Conservation (phyloP, 495 filamentous ascomycete species). For the Podospora sp. region DNA sequence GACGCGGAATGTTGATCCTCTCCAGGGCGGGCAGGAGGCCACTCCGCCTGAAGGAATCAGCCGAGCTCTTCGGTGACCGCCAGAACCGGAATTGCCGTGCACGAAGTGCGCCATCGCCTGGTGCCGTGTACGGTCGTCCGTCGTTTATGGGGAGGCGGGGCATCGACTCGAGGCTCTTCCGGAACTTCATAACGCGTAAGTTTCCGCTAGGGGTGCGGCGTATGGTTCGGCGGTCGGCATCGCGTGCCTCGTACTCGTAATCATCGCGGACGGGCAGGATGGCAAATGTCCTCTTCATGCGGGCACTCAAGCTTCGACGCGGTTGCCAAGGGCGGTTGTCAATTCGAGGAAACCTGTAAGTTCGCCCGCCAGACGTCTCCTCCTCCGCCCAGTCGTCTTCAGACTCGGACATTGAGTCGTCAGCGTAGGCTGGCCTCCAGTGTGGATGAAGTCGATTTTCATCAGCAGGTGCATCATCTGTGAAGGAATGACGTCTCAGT, state of each 20-base stretch:
- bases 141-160: constrained; percentile 26
- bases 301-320: constrained; percentile 54
- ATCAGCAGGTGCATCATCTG: constrained; percentile 47
- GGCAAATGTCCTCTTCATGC: constrained; percentile 55
- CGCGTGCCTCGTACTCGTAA: constrained; percentile 39
- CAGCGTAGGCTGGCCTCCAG: constrained; percentile 78
- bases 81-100: constrained; percentile 29
- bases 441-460: constrained; percentile 71
- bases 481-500: constrained; percentile 39
- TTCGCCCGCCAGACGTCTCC: constrained; percentile 32
- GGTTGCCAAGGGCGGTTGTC: constrained; percentile 47
- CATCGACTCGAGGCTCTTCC: constrained; percentile 45
- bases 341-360: constrained; percentile 42
- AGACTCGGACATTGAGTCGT: constrained; percentile 57
- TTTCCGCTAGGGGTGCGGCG: constrained; percentile 53
- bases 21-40: constrained; percentile 39
- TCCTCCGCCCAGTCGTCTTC: constrained; percentile 44
- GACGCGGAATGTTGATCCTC: constrained; percentile 52
- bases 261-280: constrained; percentile 47
- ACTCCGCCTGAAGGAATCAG: constrained; percentile 5
- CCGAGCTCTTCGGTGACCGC: constrained; percentile 18
- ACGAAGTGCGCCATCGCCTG: constrained; percentile 22
- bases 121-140: constrained; percentile 38
- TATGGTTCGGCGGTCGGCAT: constrained; percentile 51
- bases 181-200: constrained; percentile 52